phyloP scores from a whole-genome alignment of 2,329 filamentous ascomycete genomes.

The Massarina eburnea region DNA sequence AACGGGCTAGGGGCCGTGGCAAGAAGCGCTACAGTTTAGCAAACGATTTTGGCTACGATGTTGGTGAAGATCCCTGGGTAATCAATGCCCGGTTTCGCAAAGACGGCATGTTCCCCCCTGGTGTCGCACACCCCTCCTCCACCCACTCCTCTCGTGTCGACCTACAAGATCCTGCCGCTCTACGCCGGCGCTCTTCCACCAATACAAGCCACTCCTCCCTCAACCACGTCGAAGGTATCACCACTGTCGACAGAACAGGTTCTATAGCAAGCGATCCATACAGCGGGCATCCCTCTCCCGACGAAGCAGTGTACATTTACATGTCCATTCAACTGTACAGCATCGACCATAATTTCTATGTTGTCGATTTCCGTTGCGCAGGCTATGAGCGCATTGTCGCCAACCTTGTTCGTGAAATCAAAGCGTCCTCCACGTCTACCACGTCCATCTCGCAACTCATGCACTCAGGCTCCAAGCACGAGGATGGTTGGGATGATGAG shows the following conservation, averaged over 20 bases:
- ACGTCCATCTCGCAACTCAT: conserved; percentile 20
- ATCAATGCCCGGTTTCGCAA: conserved; percentile 89
- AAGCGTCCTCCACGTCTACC: conserved; percentile 20
- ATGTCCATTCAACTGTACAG: conserved; percentile 72
- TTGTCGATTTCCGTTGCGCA: conserved; percentile 98
- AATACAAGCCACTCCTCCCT: conserved; percentile 33
- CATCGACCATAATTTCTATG: conserved; percentile 87
- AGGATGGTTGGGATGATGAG: conserved; percentile 38
- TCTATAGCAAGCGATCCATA: conserved; percentile 19
- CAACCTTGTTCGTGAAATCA: conserved; percentile 45
- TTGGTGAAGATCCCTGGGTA: conserved; percentile 95
- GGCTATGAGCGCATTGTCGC: conserved; percentile 86
- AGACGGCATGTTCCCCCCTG: conserved; percentile 67
- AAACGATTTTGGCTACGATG: conserved; percentile 67
- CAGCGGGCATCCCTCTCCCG: conserved; percentile 41
- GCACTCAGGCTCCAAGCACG: conserved; percentile 18
- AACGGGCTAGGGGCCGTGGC: conserved; percentile 36
- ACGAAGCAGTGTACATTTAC: conserved; percentile 84
- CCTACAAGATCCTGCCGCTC: conserved; percentile 38
- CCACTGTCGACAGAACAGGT: conserved; percentile 13
- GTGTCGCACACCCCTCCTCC: conserved; percentile 52
- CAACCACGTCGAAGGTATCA: conserved; percentile 30
- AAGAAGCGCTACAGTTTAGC: conserved; percentile 47
- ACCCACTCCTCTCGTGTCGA: conserved; percentile 53
- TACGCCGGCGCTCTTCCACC: conserved; percentile 35